These are phyloP conservation scores for Cytospora piceae DNA, from an alignment of 2,329 filamentous ascomycete genomes.

Conservation along the genomic window DNA sequence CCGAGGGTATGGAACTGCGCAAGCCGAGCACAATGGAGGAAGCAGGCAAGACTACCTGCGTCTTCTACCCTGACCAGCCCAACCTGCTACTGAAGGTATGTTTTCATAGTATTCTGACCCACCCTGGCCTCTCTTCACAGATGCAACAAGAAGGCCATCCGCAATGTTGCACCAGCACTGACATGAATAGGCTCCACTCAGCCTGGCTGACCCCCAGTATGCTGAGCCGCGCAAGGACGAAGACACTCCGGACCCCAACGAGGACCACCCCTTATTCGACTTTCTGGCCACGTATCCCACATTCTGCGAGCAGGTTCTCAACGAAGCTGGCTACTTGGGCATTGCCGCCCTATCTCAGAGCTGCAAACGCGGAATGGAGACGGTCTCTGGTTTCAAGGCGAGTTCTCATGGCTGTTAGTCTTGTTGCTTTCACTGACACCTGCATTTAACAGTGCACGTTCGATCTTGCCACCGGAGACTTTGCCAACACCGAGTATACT, in stretches of 20 bases:
- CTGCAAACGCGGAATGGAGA: background rate
- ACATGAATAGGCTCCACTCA: background rate
- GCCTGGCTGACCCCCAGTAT: background rate
- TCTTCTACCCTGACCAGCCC: slow-evolving; percentile 14
- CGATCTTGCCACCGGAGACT: background rate
- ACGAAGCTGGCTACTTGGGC: background rate
- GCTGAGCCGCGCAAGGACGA: background rate
- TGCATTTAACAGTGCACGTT: background rate
- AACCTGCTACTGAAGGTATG: slow-evolving; percentile 16
- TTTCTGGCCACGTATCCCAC: background rate
- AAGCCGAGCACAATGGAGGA: background rate
- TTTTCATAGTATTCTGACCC: background rate
- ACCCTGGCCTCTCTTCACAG: background rate
- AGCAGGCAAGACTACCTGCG: background rate
- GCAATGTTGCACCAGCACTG: background rate
- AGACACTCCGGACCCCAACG: background rate
- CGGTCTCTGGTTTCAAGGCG: background rate
- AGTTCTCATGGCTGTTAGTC: background rate
- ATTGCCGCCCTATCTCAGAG: background rate
- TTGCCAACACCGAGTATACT: background rate
- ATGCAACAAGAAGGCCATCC: background rate
- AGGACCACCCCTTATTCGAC: background rate
- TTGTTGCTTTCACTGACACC: background rate
- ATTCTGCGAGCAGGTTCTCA: background rate
- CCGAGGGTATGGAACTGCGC: background rate